Evolutionary conservation across 176 grass and related monocot species (phyloP).

Genomic region (Aegilops longissima): DNA sequence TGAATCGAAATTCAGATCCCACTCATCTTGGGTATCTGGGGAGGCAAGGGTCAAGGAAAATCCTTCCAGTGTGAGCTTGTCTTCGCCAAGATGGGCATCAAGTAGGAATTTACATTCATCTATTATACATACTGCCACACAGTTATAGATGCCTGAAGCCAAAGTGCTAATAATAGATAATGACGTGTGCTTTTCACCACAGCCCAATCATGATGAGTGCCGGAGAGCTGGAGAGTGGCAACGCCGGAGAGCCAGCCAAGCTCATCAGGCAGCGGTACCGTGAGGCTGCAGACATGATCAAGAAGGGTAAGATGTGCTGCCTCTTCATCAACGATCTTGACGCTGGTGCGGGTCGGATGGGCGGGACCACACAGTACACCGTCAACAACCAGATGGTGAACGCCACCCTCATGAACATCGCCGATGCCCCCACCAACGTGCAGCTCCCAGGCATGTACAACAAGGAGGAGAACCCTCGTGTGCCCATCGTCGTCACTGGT

Average conservation of each 20-base stretch:
- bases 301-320: conserved; percentile 93
- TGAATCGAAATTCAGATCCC: conserved; percentile 53
- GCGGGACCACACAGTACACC: conserved; percentile 94
- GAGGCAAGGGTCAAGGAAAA: conserved; percentile 99
- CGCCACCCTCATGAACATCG: conserved; percentile 99
- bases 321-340: conserved; percentile 99
- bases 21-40: conserved; percentile 96
- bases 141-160: not conserved
- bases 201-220: conserved; percentile 99
- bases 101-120: conserved; percentile 31
- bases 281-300: conserved; percentile 86
- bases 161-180: not conserved
- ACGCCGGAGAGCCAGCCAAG: conserved; percentile 94
- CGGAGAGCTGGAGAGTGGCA: conserved; percentile 95
- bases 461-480: conserved; percentile 90
- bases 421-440: conserved; percentile 95
- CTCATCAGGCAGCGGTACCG: conserved; percentile 89
- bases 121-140: not conserved
- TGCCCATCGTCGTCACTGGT: conserved; percentile 90
- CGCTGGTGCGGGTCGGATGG: conserved; percentile 82
- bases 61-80: conserved; percentile 97
- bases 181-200: not conserved
- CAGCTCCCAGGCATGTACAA: conserved; percentile 97
- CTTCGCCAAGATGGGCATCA: conserved; percentile 96
- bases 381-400: conserved; percentile 99